A percentile compares a stretch with the other conserved stretches of the same genome.
Evolutionary conservation across 108 stramenopile species (phyloP).

Genomic region (Skeletonema costatum): DNA sequence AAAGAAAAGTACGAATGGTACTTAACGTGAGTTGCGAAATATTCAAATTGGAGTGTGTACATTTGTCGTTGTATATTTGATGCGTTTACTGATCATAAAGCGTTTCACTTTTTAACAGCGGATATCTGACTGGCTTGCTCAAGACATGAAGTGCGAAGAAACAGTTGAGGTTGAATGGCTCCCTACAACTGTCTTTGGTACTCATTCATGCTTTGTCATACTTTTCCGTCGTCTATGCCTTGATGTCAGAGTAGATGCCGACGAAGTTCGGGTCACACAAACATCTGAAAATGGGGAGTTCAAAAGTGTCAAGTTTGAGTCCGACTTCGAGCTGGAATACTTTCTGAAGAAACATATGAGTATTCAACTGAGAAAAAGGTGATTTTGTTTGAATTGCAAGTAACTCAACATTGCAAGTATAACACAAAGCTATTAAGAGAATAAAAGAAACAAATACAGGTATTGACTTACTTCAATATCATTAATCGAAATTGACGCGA

Average conservation of each 20-base stretch:
- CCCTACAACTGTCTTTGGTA: slow-evolving; percentile 72
- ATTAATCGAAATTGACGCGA: too few species aligned
- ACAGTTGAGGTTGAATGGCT: slow-evolving; percentile 70
- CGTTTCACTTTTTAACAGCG: slow-evolving; percentile 12
- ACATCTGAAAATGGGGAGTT: slow-evolving; percentile 46
- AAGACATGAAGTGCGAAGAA: slow-evolving; percentile 25
- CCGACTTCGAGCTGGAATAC: slow-evolving; percentile 74
- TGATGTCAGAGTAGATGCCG: slow-evolving; percentile 65
- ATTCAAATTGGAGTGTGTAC: not conserved
- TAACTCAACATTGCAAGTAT: not conserved
- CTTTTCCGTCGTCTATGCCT: slow-evolving; percentile 43
- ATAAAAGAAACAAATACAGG: not conserved
- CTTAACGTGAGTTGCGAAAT: slow-evolving; percentile 38
- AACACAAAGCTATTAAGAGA: not conserved
- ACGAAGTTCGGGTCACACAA: slow-evolving; percentile 62
- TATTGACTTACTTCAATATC: too few species aligned
- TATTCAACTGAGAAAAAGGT: slow-evolving; percentile 12
- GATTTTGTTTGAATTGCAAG: not conserved
- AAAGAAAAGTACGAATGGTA: slow-evolving; percentile 64
- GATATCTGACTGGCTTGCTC: slow-evolving; percentile 52
- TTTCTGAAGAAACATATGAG: slow-evolving; percentile 62
- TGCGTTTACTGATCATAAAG: not conserved
- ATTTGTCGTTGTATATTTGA: not conserved
- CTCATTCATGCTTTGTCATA: slow-evolving; percentile 65
- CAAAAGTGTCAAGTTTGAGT: slow-evolving; percentile 65